Evolutionary conservation across 2,329 filamentous ascomycete species (phyloP).

Genomic region (Mycosphaerella sp.): DNA sequence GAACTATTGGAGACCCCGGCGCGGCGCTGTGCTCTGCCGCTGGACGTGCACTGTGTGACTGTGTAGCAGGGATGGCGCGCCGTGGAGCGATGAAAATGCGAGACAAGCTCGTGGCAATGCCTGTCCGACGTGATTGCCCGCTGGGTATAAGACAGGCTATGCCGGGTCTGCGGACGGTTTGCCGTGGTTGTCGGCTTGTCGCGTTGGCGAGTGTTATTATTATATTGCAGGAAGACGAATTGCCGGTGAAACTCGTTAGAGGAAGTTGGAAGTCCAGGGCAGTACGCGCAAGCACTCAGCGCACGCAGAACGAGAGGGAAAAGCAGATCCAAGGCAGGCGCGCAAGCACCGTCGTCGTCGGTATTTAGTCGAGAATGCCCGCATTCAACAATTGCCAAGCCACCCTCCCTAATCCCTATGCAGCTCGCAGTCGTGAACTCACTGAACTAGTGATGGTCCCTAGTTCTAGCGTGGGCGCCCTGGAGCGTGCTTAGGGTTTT

Average conservation of each 20-base stretch:
- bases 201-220: background rate
- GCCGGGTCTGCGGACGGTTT: background rate
- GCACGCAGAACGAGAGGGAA: background rate
- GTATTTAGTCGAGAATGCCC: background rate
- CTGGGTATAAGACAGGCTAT: background rate
- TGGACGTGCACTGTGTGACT: background rate
- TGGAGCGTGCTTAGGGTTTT: background rate
- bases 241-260: background rate
- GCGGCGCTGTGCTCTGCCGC: background rate
- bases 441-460: background rate
- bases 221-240: background rate
- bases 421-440: background rate
- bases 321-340: background rate
- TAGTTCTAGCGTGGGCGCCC: background rate
- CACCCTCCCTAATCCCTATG: background rate
- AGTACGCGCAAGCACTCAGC: background rate
- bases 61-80: background rate
- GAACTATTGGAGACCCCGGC: background rate
- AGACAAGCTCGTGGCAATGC: slow-evolving; percentile 1
- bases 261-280: background rate
- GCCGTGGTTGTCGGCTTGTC: slow-evolving; percentile 1
- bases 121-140: slow-evolving; percentile 4
- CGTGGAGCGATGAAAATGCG: background rate
- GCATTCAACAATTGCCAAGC: background rate
- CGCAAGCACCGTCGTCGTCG: too few species aligned